Percentiles rank a stretch among this genome's conserved stretches.
Conservation (phyloP, 345 rosid genomes). For the Eucalyptus melliodora region DNA sequence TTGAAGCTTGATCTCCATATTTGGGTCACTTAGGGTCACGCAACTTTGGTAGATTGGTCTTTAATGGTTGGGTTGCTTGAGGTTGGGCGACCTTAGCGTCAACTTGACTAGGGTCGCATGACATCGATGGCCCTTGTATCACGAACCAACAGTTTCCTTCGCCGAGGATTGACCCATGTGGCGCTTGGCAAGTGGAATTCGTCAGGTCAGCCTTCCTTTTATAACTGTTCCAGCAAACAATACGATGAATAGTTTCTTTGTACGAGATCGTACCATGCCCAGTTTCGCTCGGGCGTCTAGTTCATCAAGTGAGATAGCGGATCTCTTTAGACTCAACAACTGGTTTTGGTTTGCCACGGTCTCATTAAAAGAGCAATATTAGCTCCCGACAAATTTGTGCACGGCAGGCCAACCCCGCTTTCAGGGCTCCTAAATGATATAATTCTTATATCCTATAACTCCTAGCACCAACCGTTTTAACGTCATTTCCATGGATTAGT, state of each 20-base stretch:
- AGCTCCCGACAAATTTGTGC: fast-evolving
- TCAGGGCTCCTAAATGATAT: too few species aligned
- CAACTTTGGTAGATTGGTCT: background rate
- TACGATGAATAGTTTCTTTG: too few species aligned
- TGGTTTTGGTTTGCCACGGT: fast-evolving
- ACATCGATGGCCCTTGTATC: background rate
- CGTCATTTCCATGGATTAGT: fast-evolving
- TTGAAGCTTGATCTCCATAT: background rate
- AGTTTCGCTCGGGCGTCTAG: too few species aligned
- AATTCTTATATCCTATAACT: fast-evolving
- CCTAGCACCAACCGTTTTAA: fast-evolving
- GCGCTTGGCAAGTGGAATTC: fast-evolving
- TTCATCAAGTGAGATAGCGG: too few species aligned
- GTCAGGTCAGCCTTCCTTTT: too few species aligned
- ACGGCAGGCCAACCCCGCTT: fast-evolving
- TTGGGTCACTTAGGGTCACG: background rate
- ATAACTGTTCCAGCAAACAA: fast-evolving
- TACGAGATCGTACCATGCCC: fast-evolving
- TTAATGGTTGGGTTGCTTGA: background rate
- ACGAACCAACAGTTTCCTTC: fast-evolving
- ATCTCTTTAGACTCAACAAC: too few species aligned
- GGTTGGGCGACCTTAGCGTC: too few species aligned
- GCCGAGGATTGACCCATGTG: fast-evolving
- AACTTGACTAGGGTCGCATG: background rate
- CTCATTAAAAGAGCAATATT: fast-evolving